Evolutionary conservation across 352 stramenopile species (phyloP), one percentile per base, ranked within the genome.

Genomic region (Globisporangium uncinulatum): DNA sequence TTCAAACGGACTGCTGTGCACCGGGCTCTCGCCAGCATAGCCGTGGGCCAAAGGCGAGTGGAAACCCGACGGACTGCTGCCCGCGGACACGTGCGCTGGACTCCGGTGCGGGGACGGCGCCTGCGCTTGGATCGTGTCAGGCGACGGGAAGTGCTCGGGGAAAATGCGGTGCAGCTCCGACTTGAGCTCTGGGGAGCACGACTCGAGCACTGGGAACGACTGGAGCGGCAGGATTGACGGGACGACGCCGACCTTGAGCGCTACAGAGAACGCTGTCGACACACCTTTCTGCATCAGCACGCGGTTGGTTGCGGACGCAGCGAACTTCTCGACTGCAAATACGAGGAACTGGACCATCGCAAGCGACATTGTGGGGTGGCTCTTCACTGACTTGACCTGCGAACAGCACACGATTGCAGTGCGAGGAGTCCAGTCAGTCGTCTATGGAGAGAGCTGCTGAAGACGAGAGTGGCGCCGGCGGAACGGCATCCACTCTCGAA

Each of bases 301-400:
- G 50, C 82, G 74, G 65, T 89, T 93, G 13, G 79, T 69, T 3
- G 77, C 52, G 29, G 83, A 93, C 4, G 78, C 70, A n/a, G 83
- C 79, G 65, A 91, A 93, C 32, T 93, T 93, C 54, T 93, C 83
- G 11, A 93, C 83, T 7, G 83, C 80, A 56, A 91, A 93, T 1
- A 93, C 79, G 19, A 93, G 70, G 53, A 93, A 93, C 59, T 93
- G 83, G 14, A 93, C 81, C 83, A 93, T 91, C 4, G 80, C 70
- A 17, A 93, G 71, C 15, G 83, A 91, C 60, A 93, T 81, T 53
- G 86, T 83, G 5, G 83, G 80, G 53, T 93, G 83, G 48, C 83
- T 93, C 63, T 89, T 91, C 19, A 93, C 66, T n/a, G 80, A 91
- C 65, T 93, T 93, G 20, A 88, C 77, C 82, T 92, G 43, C 21